Percentiles rank a stretch among this genome's conserved stretches.
Conservation (phyloP, 345 rosid genomes). For the Euphorbia peplus region DNA sequence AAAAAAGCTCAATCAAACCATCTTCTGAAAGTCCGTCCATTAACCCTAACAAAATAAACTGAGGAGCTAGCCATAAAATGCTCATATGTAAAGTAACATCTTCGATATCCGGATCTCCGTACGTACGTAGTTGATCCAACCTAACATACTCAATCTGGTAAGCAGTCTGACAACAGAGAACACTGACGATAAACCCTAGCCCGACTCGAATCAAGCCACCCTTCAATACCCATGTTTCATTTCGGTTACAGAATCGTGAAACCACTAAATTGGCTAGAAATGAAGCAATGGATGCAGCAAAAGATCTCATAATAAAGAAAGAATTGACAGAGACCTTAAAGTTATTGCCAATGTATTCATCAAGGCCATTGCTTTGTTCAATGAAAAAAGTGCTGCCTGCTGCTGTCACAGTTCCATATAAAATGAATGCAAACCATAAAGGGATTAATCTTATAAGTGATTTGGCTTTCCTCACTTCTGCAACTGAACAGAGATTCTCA, state of each 20-base stretch:
- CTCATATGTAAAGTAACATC: neutral
- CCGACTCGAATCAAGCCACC: neutral
- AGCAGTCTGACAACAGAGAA: neutral
- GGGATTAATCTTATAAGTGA: neutral
- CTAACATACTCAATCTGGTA: conserved; percentile 8
- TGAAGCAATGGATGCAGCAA: neutral
- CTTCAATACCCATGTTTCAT: neutral
- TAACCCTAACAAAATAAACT: conserved; percentile 12
- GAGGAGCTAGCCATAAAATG: conserved; percentile 8
- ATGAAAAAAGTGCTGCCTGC: conserved; percentile 5
- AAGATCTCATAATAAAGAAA: neutral
- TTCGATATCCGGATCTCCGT: neutral
- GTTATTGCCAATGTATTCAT: neutral
- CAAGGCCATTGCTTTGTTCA: neutral
- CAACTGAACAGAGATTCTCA: neutral
- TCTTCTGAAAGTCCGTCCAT: neutral
- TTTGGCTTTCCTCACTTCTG: conserved; percentile 3
- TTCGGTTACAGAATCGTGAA: neutral
- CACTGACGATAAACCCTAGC: neutral
- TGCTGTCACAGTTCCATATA: conserved; percentile 1
- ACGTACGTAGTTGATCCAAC: neutral
- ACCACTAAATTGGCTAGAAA: neutral
- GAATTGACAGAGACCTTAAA: neutral
- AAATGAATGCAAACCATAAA: conserved; percentile 10
- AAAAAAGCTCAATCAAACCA: neutral